Conservation (phyloP, 495 filamentous ascomycete genomes). For the Neurospora tetraspora region DNA sequence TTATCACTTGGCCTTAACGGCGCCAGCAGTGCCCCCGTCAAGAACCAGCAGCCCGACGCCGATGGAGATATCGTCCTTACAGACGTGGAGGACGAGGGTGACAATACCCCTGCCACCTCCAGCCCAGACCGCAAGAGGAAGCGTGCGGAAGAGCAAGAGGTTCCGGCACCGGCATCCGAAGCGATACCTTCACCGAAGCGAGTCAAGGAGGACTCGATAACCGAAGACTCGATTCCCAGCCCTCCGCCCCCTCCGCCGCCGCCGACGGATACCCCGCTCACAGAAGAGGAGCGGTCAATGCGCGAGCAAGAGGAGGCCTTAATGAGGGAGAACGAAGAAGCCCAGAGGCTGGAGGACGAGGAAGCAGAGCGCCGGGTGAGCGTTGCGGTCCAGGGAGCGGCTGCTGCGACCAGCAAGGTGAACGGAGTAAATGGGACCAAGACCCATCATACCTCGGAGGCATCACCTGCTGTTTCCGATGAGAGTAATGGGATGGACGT, state of each 20-base stretch:
- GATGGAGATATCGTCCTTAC: slow-evolving; percentile 19
- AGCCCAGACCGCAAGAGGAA: slow-evolving; percentile 51
- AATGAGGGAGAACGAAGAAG: slow-evolving; percentile 32
- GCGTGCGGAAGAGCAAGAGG: slow-evolving; percentile 34
- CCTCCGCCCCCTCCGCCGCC: slow-evolving; percentile 37
- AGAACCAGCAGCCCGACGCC: slow-evolving; percentile 16
- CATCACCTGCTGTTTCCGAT: neutral
- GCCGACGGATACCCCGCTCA: slow-evolving; percentile 19
- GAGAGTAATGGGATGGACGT: neutral
- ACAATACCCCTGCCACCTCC: slow-evolving; percentile 25
- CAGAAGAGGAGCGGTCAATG: slow-evolving; percentile 28
- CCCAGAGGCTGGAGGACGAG: slow-evolving; percentile 32
- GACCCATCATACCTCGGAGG: neutral
- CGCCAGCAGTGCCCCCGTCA: slow-evolving; percentile 11
- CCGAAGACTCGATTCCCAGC: slow-evolving; percentile 16
- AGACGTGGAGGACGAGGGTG: slow-evolving; percentile 36
- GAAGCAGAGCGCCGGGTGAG: neutral
- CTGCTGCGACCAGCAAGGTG: neutral
- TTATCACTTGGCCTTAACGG: neutral
- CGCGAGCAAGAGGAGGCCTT: slow-evolving; percentile 33
- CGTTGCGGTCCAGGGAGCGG: neutral
- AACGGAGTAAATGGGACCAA: neutral
- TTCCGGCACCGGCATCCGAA: slow-evolving; percentile 29
- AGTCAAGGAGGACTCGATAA: slow-evolving; percentile 32
- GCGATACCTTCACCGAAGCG: slow-evolving; percentile 35